phyloP scores from a whole-genome alignment of 768 basidiomycete genomes.

The Termitomyces eurrhizus region DNA sequence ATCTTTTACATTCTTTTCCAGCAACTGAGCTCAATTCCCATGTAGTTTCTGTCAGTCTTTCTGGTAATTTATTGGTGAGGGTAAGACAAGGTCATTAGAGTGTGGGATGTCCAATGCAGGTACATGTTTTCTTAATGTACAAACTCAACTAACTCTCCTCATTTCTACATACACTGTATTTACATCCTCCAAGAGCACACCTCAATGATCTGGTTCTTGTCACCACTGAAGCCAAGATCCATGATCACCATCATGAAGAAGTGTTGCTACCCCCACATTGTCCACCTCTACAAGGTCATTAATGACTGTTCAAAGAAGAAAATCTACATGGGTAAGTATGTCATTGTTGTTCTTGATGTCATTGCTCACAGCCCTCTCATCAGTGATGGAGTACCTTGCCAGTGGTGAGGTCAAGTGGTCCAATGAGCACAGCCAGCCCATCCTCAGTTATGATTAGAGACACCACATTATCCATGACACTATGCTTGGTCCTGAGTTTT shows the following conservation, averaged over 20 bases:
- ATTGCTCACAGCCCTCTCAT: slow-evolving; percentile 23
- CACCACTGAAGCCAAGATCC: slow-evolving; percentile 78
- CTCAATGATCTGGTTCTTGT: slow-evolving; percentile 82
- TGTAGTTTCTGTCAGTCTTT: too few relatives aligned
- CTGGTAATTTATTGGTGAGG: slow-evolving; percentile 44
- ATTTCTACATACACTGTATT: slow-evolving; percentile 50
- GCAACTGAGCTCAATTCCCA: slow-evolving; percentile 28
- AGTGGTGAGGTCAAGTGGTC: slow-evolving; percentile 96
- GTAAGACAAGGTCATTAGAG: slow-evolving; percentile 84
- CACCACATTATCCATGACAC: slow-evolving; percentile 89
- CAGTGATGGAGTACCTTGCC: slow-evolving; percentile 95
- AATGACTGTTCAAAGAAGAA: slow-evolving; percentile 85
- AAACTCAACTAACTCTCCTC: background rate
- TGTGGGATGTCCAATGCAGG: slow-evolving; percentile 91
- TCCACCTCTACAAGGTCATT: slow-evolving; percentile 89
- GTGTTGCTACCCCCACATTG: slow-evolving; percentile 84
- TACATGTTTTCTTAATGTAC: slow-evolving; percentile 27
- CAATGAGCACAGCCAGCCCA: slow-evolving; percentile 56
- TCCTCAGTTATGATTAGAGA: slow-evolving; percentile 80
- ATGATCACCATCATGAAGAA: slow-evolving; percentile 99
- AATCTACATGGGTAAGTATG: slow-evolving; percentile 80
- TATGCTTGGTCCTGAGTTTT: slow-evolving; percentile 90
- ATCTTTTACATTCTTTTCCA: slow-evolving; percentile 31
- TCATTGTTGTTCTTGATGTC: too few relatives aligned
- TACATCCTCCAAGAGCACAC: slow-evolving; percentile 81